A percentile compares a stretch with the other conserved stretches of the same genome.
These are phyloP conservation scores for Suhomyces anneliseae DNA, from an alignment of 1,139 yeast species.

Conservation along the genomic window DNA sequence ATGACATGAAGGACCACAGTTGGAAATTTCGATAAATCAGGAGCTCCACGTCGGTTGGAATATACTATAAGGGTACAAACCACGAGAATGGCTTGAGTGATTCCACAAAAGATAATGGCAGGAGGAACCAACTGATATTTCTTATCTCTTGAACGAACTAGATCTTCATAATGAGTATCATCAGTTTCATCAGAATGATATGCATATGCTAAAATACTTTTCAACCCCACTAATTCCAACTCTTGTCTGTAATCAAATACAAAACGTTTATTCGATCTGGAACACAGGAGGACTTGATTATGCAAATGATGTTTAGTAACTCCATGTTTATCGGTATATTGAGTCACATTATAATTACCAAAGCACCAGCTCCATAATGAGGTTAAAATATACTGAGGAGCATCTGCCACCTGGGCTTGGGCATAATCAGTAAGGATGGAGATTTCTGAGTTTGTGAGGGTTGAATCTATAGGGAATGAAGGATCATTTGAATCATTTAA, in stretches of 20 bases:
- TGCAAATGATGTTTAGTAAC: slow-evolving; percentile 10
- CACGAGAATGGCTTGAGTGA: slow-evolving; percentile 27
- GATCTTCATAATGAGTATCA: slow-evolving; percentile 20
- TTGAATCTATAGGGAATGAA: slow-evolving; percentile 32
- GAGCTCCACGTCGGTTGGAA: slow-evolving; percentile 29
- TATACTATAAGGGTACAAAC: slow-evolving; percentile 36
- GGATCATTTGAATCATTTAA: slow-evolving; percentile 15
- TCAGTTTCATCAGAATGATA: slow-evolving; percentile 21
- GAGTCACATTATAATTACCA: slow-evolving; percentile 38
- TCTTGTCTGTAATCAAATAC: slow-evolving; percentile 49
- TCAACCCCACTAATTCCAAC: slow-evolving; percentile 40
- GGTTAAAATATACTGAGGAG: slow-evolving; percentile 51
- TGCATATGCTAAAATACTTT: slow-evolving; percentile 51
- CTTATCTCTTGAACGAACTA: slow-evolving; percentile 19
- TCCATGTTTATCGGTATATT: slow-evolving; percentile 17
- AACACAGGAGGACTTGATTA: slow-evolving; percentile 26
- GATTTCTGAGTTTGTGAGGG: slow-evolving; percentile 54
- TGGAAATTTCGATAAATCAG: slow-evolving; percentile 33
- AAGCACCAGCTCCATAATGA: slow-evolving; percentile 49
- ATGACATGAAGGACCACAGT: slow-evolving; percentile 30
- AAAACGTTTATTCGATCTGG: slow-evolving; percentile 12
- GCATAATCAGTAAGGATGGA: slow-evolving; percentile 48
- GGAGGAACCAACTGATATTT: slow-evolving; percentile 24
- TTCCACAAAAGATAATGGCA: slow-evolving; percentile 26
- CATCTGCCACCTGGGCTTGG: slow-evolving; percentile 43